phyloP scores from a whole-genome alignment of 108 stramenopile genomes.

The Nitzschia sp. region DNA sequence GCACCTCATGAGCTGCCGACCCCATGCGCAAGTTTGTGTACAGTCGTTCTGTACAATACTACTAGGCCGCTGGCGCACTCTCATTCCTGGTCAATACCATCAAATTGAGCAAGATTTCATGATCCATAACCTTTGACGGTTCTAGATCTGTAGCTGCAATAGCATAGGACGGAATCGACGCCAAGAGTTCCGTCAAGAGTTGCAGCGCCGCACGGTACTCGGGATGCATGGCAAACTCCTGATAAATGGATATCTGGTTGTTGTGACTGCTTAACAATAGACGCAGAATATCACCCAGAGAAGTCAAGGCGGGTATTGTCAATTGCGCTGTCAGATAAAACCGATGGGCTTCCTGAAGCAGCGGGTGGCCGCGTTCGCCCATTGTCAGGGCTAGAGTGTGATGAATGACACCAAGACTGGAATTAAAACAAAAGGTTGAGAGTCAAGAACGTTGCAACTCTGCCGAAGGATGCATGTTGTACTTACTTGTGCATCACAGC shows the following conservation, averaged over 20 bases:
- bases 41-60: too few species aligned
- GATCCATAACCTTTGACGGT: neutral
- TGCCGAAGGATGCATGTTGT: neutral
- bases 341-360: neutral
- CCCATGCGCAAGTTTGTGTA: too few species aligned
- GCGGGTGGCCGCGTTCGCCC: neutral
- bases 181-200: neutral
- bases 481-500: neutral
- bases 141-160: neutral
- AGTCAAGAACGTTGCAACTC: neutral
- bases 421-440: neutral
- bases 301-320: neutral
- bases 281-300: neutral
- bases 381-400: neutral
- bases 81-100: neutral
- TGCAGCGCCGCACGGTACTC: neutral
- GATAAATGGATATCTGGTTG: conserved; percentile 3
- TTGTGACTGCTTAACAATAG: neutral
- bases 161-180: neutral
- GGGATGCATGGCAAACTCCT: neutral
- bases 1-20: too few species aligned
- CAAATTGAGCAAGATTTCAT: conserved; percentile 4
- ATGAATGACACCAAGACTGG: neutral
- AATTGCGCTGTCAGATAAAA: neutral
- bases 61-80: neutral